These are phyloP conservation scores for Aspergillus chevalieri DNA, from an alignment of 2,329 filamentous ascomycete species.

Conservation along the genomic window DNA sequence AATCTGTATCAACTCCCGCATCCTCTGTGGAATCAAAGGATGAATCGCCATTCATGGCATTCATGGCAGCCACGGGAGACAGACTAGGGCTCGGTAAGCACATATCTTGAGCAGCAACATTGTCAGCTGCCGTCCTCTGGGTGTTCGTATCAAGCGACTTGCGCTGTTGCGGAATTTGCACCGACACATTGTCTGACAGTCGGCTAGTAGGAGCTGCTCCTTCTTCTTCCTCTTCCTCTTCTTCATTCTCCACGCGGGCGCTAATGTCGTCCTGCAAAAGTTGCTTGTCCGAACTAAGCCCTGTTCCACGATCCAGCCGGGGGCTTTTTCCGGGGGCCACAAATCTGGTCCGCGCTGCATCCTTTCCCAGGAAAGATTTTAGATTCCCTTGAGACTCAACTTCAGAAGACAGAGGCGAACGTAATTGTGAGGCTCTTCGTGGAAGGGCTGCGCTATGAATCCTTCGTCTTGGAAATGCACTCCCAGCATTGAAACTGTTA, in stretches of 20 bases:
- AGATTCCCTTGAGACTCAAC: conserved; percentile 18
- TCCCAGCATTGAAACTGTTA: conserved; percentile 22
- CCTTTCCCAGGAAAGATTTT: conserved; percentile 13
- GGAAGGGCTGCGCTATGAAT: conserved; percentile 29
- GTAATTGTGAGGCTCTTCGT: conserved; percentile 25
- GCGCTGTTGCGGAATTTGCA: conserved; percentile 10
- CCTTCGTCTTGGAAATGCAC: conserved; percentile 19
- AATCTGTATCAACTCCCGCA: conserved; percentile 38
- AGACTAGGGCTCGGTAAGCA: conserved; percentile 91
- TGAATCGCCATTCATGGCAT: conserved; percentile 40
- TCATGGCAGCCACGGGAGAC: conserved; percentile 81
- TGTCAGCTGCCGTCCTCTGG: conserved; percentile 54
- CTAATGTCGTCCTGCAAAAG: conserved; percentile 9
- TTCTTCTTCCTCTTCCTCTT: conserved; percentile 1
- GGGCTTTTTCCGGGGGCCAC: conserved; percentile 13
- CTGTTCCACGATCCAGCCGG: conserved; percentile 9
- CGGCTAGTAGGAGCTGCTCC: conserved; percentile 18
- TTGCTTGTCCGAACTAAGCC: conserved; percentile 6
- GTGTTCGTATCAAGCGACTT: conserved; percentile 16
- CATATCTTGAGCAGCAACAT: conserved; percentile 72
- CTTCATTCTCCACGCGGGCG: conserved; percentile 4
- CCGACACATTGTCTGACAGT: conserved; percentile 1
- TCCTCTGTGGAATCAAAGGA: conserved; percentile 37
- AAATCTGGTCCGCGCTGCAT: conserved; percentile 7
- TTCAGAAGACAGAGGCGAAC: conserved; percentile 28